Base-by-base conservation (phyloP, 1,284 basidiomycete genomes). In the Flammula alnicola region DNA sequence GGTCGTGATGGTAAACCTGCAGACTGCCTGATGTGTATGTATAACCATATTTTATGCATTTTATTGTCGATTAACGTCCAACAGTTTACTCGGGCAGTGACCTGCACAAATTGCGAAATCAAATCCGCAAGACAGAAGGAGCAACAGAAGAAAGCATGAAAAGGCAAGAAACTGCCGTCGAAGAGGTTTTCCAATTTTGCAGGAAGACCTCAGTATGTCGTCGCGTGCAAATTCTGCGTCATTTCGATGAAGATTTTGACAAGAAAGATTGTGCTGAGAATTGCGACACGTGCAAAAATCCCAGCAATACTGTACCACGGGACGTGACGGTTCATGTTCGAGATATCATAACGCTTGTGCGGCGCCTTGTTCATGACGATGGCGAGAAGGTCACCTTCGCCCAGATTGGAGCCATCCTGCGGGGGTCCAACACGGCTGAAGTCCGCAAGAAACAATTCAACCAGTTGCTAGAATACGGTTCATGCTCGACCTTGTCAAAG, bases 201-300 rank as follows among this genome's bases (percentile, higher is more conserved):
- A 67, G 74, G 48, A 94, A 98, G 69, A 79, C 83, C 50, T 83
- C 86, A 29, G 91, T 93, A 59, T 99, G 96, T 63, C 86, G 97
- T 7, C 86, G 97, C 1, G 78, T 81, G 2, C 91, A 93, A 62
- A 77, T 99, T 14, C 79, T 99, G 35, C 79, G 77, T 30, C 89
- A 91, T 54, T 82, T 84, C 49, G 77, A 78, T 52, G 89, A 93
- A 65, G 76, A 75, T 31, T 88, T 91, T 61, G 75, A 80, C 48
- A 63, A 72, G 25, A 67, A 64, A 8, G 54, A 76, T 23, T 96
- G 94, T 63, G 68, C 75, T 23, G 72, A 75, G 44, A 75, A 76
- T 8, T 95, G 93, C 64, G 86, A 94, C 67, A 93, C 90, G 57
- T 95, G 92, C 64, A 66, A 73, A 33, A 71, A 78, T 46, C 68